Evolutionary conservation across 495 filamentous ascomycete genomes (phyloP).

Genomic region (Umbilicaria muhlenbergii): DNA sequence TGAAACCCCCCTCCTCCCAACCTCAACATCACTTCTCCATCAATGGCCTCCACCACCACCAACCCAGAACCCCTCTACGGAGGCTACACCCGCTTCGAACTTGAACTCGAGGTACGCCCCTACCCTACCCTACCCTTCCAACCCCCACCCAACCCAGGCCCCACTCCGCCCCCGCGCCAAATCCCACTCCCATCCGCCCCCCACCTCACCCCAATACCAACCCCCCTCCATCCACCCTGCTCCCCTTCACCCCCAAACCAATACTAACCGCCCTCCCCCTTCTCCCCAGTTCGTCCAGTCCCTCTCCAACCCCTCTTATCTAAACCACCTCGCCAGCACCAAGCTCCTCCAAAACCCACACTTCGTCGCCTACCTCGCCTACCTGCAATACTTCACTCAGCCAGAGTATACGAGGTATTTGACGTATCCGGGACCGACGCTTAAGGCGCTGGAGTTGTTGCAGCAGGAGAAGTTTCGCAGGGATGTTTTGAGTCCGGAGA

Average conservation of each 20-base stretch:
- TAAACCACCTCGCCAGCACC: slow-evolving; percentile 64
- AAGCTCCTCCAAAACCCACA: slow-evolving; percentile 23
- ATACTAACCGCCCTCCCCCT: slow-evolving; percentile 23
- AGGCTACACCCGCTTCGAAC: slow-evolving; percentile 55
- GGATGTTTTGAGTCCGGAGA: slow-evolving; percentile 63
- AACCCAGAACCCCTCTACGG: slow-evolving; percentile 26
- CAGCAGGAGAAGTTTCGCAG: slow-evolving; percentile 71
- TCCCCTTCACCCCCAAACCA: slow-evolving; percentile 24
- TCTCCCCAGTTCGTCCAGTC: slow-evolving; percentile 62
- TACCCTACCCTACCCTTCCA: background rate
- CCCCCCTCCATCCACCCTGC: slow-evolving; percentile 25
- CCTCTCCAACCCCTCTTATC: slow-evolving; percentile 72
- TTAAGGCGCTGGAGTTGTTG: slow-evolving; percentile 66
- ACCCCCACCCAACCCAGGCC: background rate
- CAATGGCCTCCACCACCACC: too few species aligned
- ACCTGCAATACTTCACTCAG: slow-evolving; percentile 70
- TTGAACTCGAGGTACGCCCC: slow-evolving; percentile 49
- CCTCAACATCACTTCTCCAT: too few species aligned
- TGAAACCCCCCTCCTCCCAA: too few species aligned
- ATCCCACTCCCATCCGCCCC: too few species aligned
- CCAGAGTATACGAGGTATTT: slow-evolving; percentile 76
- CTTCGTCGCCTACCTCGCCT: slow-evolving; percentile 68
- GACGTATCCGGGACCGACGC: slow-evolving; percentile 66
- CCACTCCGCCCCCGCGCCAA: background rate
- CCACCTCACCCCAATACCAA: too few species aligned